phyloP scores from a whole-genome alignment of 345 rosid genomes.

The Mallotus nudiflorus region DNA sequence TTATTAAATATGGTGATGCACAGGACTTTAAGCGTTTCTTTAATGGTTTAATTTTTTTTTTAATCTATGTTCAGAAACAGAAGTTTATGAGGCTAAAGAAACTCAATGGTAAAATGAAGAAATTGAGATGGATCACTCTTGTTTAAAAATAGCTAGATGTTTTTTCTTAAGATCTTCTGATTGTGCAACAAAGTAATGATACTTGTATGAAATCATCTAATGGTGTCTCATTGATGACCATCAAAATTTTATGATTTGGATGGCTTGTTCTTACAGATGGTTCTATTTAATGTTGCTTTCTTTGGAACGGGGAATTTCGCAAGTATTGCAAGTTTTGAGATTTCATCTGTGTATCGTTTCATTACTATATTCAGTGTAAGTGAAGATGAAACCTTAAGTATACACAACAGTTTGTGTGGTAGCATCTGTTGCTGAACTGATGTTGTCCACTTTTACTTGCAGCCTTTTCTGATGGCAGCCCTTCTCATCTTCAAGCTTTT shows the following conservation, averaged over 20 bases:
- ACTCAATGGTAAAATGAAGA: no score
- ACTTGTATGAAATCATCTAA: neutral
- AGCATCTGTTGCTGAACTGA: slow-evolving; percentile 17
- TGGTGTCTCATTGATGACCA: neutral
- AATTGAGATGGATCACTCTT: no score
- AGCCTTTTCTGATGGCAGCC: slow-evolving; percentile 98
- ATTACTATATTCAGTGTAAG: slow-evolving; percentile 96
- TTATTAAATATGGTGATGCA: no score
- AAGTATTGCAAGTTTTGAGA: slow-evolving; percentile 98
- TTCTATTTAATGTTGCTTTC: slow-evolving; percentile 90
- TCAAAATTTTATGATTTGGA: slow-evolving; percentile 9
- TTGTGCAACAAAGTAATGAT: no score
- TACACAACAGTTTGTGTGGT: slow-evolving; percentile 9
- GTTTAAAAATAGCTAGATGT: neutral
- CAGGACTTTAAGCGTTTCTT: no score
- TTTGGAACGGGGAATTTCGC: slow-evolving; percentile 98
- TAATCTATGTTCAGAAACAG: no score
- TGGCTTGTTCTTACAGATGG: slow-evolving; percentile 56
- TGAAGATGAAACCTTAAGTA: slow-evolving; percentile 17
- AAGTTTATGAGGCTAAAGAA: no score
- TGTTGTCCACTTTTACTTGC: slow-evolving; percentile 26
- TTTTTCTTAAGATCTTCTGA: neutral
- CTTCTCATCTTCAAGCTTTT: slow-evolving; percentile 91
- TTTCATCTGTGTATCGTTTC: slow-evolving; percentile 91
- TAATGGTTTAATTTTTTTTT: no score